Evolutionary conservation across 495 filamentous ascomycete species (phyloP).

Genomic region (Opeltia flavorubescens): DNA sequence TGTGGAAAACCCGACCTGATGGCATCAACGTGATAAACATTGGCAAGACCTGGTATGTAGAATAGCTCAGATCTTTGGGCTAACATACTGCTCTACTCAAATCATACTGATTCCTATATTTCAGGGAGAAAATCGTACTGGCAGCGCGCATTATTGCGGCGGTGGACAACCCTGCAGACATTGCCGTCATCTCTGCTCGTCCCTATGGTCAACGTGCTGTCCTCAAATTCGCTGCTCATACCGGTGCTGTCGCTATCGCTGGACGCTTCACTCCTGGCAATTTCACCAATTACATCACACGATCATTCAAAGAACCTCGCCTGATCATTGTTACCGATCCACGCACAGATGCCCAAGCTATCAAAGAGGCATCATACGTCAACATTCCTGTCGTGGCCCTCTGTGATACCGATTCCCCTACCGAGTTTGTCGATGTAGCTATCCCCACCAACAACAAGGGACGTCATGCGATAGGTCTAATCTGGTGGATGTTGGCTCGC

Average conservation of each 20-base stretch:
- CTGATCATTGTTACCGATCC: conserved; percentile 99
- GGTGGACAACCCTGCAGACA: conserved; percentile 97
- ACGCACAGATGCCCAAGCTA: conserved; percentile 97
- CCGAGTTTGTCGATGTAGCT: conserved; percentile 98
- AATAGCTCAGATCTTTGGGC: background rate
- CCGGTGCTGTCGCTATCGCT: conserved; percentile 92
- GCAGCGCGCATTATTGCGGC: conserved; percentile 97
- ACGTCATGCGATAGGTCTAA: conserved; percentile 90
- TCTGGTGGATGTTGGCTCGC: conserved; percentile 99
- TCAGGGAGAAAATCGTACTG: conserved; percentile 96
- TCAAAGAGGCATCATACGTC: conserved; percentile 99
- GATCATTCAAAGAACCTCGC: conserved; percentile 99
- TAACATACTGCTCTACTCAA: conserved; percentile 6
- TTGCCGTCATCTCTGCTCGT: conserved; percentile 97
- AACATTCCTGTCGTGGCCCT: conserved; percentile 99
- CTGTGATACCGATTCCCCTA: conserved; percentile 97
- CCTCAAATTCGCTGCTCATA: conserved; percentile 97
- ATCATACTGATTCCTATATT: conserved; percentile 12
- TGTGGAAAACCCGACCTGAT: conserved; percentile 97
- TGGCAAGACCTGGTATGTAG: conserved; percentile 93
- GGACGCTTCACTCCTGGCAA: conserved; percentile 99
- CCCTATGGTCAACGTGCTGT: conserved; percentile 98
- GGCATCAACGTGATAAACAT: conserved; percentile 98
- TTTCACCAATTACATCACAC: conserved; percentile 99
- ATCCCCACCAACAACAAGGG: conserved; percentile 99